Percentiles rank a stretch among this genome's conserved stretches.
Conservation (phyloP, 768 basidiomycete genomes). For the Boletus rufocinnamomeus region DNA sequence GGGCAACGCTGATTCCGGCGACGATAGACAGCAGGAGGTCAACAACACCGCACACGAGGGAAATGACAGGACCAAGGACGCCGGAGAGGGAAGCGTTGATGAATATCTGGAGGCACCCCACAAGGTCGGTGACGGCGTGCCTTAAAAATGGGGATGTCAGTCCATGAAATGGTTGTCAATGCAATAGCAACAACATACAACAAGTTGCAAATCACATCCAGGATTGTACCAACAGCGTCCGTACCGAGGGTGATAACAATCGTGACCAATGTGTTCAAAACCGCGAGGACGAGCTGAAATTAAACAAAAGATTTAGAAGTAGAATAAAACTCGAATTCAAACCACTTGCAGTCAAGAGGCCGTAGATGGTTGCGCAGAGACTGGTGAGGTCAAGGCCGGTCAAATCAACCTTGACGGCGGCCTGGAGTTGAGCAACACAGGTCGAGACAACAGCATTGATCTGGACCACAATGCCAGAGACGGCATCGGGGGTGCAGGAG, state of each 20-base stretch:
- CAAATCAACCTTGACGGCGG: slow-evolving; percentile 4
- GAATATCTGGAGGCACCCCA: slow-evolving; percentile 17
- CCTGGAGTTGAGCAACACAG: slow-evolving; percentile 14
- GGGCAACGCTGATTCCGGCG: background rate
- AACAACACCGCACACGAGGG: slow-evolving; percentile 1
- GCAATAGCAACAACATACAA: slow-evolving; percentile 11
- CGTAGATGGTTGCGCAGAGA: slow-evolving; percentile 9
- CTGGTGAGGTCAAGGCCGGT: slow-evolving; percentile 10
- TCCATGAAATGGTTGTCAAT: background rate
- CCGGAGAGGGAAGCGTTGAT: slow-evolving; percentile 1
- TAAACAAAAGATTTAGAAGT: background rate
- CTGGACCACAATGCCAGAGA: slow-evolving; percentile 12
- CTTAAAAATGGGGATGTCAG: background rate
- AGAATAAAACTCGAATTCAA: accelerated
- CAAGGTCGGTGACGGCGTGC: slow-evolving; percentile 2
- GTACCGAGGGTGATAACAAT: slow-evolving; percentile 1
- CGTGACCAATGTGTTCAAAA: slow-evolving; percentile 11
- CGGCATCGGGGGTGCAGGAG: slow-evolving; percentile 9
- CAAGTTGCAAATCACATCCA: slow-evolving; percentile 5
- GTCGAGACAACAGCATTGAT: slow-evolving; percentile 11
- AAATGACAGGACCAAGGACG: slow-evolving; percentile 12
- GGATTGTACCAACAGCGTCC: slow-evolving; percentile 3
- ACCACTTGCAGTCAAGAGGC: slow-evolving; percentile 4
- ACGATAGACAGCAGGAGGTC: slow-evolving; percentile 9
- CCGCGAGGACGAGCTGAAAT: slow-evolving; percentile 5